Evolutionary conservation across 257 asterid genomes (phyloP).

Genomic region (Salvia splendens): DNA sequence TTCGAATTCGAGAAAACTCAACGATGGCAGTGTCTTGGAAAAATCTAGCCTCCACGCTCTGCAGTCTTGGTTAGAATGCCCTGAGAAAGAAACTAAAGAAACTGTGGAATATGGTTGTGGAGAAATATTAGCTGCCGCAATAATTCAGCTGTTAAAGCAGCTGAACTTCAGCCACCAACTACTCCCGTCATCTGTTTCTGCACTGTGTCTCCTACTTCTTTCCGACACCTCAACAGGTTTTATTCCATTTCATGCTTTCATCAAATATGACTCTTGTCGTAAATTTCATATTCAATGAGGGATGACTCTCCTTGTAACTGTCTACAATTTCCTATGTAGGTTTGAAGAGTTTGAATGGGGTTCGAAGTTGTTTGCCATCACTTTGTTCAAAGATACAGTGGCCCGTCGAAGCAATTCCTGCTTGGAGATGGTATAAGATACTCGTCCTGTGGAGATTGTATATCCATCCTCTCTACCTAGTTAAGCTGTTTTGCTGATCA

Average conservation of each 20-base stretch:
- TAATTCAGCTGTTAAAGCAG: conserved; percentile 68
- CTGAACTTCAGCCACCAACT: conserved; percentile 46
- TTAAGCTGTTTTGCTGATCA: not conserved
- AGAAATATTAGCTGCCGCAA: conserved; percentile 57
- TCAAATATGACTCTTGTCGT: not conserved
- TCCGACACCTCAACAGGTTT: conserved; percentile 57
- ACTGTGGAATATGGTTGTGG: conserved; percentile 34
- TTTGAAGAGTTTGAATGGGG: conserved; percentile 36
- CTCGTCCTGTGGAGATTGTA: not conserved
- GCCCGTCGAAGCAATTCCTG: conserved; percentile 77
- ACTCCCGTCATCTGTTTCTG: conserved; percentile 76
- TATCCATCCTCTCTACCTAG: no score
- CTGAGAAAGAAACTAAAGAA: conserved; percentile 35
- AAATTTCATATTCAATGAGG: not conserved
- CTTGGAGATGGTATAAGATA: conserved; percentile 81
- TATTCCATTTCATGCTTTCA: conserved; percentile 17
- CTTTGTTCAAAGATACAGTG: conserved; percentile 58
- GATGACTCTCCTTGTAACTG: conserved; percentile 19
- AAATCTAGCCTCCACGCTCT: conserved; percentile 41
- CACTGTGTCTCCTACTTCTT: conserved; percentile 66
- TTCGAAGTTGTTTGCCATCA: conserved; percentile 41
- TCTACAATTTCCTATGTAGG: conserved; percentile 38
- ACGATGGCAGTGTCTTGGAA: conserved; percentile 36
- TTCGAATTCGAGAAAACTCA: conserved; percentile 35
- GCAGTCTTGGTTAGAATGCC: conserved; percentile 52